Conservation (phyloP, 2,329 filamentous ascomycete genomes). For the Thielaviopsis euricoi region DNA sequence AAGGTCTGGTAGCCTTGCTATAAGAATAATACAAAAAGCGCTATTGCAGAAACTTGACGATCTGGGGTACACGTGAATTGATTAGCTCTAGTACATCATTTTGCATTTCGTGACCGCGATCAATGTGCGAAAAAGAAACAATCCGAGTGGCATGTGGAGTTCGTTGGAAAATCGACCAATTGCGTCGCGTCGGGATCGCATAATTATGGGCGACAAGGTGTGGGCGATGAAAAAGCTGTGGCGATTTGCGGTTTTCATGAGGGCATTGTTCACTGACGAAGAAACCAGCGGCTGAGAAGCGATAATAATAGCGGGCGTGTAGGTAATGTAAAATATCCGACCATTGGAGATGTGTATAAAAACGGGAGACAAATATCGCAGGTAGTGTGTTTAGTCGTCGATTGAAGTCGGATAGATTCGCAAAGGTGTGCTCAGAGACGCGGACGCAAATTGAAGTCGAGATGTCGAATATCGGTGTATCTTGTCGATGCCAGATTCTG, state of each 20-base stretch:
- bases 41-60: neutral
- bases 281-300: neutral
- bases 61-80: neutral
- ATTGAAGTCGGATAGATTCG: neutral
- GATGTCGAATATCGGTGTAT: neutral
- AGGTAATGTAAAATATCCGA: neutral
- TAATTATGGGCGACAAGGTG: neutral
- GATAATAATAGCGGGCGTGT: neutral
- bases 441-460: neutral
- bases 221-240: neutral
- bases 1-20: conserved; percentile 6
- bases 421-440: neutral
- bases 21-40: conserved; percentile 7
- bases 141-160: neutral
- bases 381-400: neutral
- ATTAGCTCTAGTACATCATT: neutral
- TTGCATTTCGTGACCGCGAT: too few species aligned
- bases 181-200: neutral
- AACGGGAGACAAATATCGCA: neutral
- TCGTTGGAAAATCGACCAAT: neutral
- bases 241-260: neutral
- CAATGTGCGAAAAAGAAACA: too few species aligned
- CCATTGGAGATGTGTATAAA: neutral
- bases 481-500: neutral
- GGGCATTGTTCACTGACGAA: neutral